Evolutionary conservation across 371 early-diverging fungal species (phyloP), one percentile per base, ranked within the genome.

Genomic region (Mucor velutinosus): DNA sequence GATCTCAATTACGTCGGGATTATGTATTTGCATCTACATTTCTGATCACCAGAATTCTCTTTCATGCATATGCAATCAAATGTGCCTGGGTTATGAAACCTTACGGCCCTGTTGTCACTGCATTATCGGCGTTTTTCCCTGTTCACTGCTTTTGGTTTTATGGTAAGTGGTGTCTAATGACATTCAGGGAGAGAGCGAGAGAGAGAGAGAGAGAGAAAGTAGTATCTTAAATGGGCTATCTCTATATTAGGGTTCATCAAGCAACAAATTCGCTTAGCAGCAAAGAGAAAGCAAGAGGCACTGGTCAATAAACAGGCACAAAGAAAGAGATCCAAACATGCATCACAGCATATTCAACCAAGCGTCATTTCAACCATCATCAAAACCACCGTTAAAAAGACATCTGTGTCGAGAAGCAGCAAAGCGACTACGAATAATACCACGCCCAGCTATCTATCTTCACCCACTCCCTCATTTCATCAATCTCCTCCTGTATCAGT

Each of bases 121-220:
- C 71, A 17, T 57, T 75, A 17, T 51, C 64, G 23, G 53, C 60
- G 1, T 72, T 79, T 45, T 80, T 76, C 55, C 78, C 84, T n/a
- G 64, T 80, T 17, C 84, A 83, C 61, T 74, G 77, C 35, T 79
- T 71, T 49, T 83, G 84, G 84, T 83, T 83, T 60, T 78, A 75
- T 60, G 81, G 83, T 83, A 75, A 33, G 58, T 59, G 19, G 12
- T 6, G 11, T 0, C 8, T n/a, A 30, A 30, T 30, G 30, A 30
- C 11, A n/a, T 41, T 29, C 37, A 25, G 1, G 17, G 17, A 29
- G 27, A 35, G n/a, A 61, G 47, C 6, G 35, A n/a, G n/a, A n/a
- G n/a, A n/a, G n/a, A n/a, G n/a, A n/a, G n/a, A n/a, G n/a, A n/a
- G n/a, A n/a, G n/a, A n/a, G n/a, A n/a, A 6, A 30, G 30, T 6